These are phyloP conservation scores for Cornus suecica DNA, from an alignment of 148 eudicot genomes.

Conservation along the genomic window DNA sequence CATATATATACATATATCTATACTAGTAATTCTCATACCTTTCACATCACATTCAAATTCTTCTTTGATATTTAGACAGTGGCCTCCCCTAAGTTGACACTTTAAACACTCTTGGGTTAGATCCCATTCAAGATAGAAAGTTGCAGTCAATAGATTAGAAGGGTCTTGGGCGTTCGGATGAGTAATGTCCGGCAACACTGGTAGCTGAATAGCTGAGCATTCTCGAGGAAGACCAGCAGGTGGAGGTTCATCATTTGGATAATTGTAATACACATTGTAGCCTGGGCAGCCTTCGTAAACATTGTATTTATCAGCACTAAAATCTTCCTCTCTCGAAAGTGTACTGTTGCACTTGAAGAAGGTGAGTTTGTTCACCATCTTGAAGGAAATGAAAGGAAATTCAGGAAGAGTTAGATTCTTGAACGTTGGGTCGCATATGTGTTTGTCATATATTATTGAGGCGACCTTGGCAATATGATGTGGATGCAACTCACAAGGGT, in stretches of 20 bases:
- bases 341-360: slow-evolving; percentile 24
- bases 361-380: neutral
- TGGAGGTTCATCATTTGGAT: neutral
- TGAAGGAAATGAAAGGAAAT: slow-evolving; percentile 14
- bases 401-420: slow-evolving; percentile 5
- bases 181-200: neutral
- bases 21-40: neutral
- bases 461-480: too few relatives aligned
- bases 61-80: too few relatives aligned
- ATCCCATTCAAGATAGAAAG: neutral
- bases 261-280: slow-evolving; percentile 3
- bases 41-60: too few relatives aligned
- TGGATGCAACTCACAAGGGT: too few relatives aligned
- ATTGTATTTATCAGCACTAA: too few relatives aligned
- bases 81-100: neutral
- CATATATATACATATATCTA: neutral
- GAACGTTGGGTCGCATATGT: neutral
- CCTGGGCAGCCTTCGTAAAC: neutral
- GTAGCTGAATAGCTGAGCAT: neutral
- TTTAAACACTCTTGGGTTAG: neutral
- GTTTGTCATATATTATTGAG: too few relatives aligned
- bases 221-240: neutral
- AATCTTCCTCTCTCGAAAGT: too few relatives aligned
- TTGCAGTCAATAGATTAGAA: neutral
- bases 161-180: neutral